Evolutionary conservation across 2,329 filamentous ascomycete genomes (phyloP), one percentile per base, ranked within the genome.

Genomic region (Biscogniauxia sp.): DNA sequence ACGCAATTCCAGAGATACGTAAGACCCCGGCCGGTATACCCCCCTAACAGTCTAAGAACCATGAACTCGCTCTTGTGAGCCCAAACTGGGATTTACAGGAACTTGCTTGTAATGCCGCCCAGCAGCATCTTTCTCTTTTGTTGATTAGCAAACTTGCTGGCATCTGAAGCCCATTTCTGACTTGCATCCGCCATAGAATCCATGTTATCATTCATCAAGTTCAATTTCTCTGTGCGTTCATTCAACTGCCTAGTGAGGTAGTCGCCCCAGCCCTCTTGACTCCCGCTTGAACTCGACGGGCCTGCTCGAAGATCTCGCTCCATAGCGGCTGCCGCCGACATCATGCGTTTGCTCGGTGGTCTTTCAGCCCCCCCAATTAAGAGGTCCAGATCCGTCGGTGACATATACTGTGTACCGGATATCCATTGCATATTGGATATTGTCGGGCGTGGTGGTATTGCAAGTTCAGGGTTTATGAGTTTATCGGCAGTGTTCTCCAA

Each of bases 341-440:
- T 75, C 91, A 96, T 96, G 41, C 90, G 87, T 76, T 96, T 96
- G 62, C 91, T 95, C 1, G 92, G 89, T 2, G 94, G 95, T 2
- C 95, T 86, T 70, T 95, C 90, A 1, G 93, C 88, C 0, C 94
- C 94, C 55, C 94, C 92, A 61, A 99, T 95, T 1, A 99, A 80
- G 1, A 97, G 77, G 71, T 98, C 95, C 70, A 99, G 87, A 70
- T 99, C 95, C 1, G 88, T 82, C 0, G 92, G 89, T 1, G 92
- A 92, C 53, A 99, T 84, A 69, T 96, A 90, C 75, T 97, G 94
- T 1, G 94, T 98, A 3, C 95, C 95, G 0, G 93, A 90, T 56
- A 99, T 92, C 95, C 95, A 99, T 76, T 98, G 93, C 45, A 99
- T 77, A 70, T 96, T 97, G 20, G 91, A 96, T 62, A 99, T 99